phyloP scores from a whole-genome alignment of 78 protist genomes.

The Chrysochromulina parva region DNA sequence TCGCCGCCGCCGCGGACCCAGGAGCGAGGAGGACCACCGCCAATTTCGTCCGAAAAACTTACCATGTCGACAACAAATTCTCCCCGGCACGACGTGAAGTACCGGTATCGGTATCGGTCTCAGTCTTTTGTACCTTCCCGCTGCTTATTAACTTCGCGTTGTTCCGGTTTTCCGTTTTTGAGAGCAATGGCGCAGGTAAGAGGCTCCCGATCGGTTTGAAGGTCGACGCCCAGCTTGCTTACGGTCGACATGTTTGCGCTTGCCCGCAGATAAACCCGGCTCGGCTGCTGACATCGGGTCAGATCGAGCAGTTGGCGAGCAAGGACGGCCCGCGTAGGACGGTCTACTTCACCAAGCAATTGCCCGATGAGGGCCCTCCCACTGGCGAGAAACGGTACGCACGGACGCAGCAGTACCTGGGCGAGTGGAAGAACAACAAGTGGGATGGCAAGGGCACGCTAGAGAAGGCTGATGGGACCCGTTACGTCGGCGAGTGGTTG shows the following conservation, averaged over 20 bases:
- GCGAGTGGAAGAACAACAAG: conserved; percentile 14
- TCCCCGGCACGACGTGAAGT: too few species aligned
- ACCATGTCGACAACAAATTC: too few species aligned
- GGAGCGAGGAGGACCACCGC: too few species aligned
- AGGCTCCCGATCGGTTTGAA: not conserved
- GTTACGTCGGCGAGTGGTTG: conserved; percentile 15
- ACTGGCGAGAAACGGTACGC: too few species aligned
- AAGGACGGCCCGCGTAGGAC: not conserved
- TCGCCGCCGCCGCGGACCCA: too few species aligned
- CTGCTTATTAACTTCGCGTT: conserved; percentile 29
- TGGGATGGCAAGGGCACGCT: conserved; percentile 3
- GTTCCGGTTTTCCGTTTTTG: conserved; percentile 48
- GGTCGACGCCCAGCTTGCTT: not conserved
- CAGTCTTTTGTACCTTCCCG: conserved; percentile 21
- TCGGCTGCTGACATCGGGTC: too few species aligned
- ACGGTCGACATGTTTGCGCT: not conserved
- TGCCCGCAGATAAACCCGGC: not conserved
- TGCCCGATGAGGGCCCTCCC: not conserved
- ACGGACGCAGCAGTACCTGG: not conserved
- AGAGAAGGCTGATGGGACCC: not conserved
- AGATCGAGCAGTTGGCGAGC: not conserved
- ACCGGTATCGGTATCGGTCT: too few species aligned
- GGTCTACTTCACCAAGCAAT: not conserved
- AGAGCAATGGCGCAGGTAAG: conserved; percentile 30
- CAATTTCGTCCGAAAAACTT: too few species aligned